Evolutionary conservation across 179 eudicot genomes (phyloP), one percentile per base, ranked within the genome.

Genomic region (Drosera spatulata): DNA sequence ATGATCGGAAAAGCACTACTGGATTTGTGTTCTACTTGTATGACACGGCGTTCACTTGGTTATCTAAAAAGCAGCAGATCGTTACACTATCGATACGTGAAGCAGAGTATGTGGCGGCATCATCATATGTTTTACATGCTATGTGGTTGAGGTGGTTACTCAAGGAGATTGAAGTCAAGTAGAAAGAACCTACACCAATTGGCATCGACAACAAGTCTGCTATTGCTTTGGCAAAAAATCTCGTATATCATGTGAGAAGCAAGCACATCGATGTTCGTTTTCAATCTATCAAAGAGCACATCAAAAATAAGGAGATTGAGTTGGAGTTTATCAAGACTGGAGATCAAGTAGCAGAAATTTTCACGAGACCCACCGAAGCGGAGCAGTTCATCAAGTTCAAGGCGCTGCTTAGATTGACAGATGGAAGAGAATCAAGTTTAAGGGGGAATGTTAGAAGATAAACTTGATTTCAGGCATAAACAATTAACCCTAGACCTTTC

Each of bases 181-280:
- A 53, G 15, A 15, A 14, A 10, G 22, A 15, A 4, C 37, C 59
- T 13, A 41, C 39, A 7, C 7, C 39, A 12, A 56, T 56, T 5
- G 3, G 4, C 5, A 38, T 39, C 10, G 59, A 54, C 10, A 54
- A 54, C 53, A 50, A 50, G 22, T 50, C 53, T 0, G 53, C 53
- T 50, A 11, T 50, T 53, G 56, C 56, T n/a, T 39, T 56, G n/a
- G 43, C 45, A 6, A 56, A 56, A 14, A 56, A 56, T 56, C 59
- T 14, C 8, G 59, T 56, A 1, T 53, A 10, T 37, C 56, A 37
- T 53, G 56, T 14, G 6, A 15, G 56, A 10, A 53, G 56, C 10
- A 37, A 39, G 0, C 44, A 38, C 11, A 56, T 56, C 39, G 44
- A 56, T 13, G 39, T 40, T 7, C 43, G 44, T 3, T 56, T 7